Base-by-base conservation (phyloP, 1,139 yeast species). In the Meyerozyma elateridarum region DNA sequence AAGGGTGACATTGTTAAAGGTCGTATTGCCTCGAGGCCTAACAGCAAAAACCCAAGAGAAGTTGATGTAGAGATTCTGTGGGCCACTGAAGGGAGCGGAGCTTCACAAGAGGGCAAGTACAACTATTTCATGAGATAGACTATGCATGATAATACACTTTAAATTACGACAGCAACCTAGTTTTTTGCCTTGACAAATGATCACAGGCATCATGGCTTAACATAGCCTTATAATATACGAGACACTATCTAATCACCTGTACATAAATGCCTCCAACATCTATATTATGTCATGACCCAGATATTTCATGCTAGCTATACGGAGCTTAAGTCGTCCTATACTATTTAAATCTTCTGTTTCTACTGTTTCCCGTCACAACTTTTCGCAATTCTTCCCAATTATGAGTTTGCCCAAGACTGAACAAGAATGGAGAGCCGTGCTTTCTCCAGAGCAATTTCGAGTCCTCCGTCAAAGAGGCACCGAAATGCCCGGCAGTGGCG, bases 381-480 rank as follows among this genome's bases (percentile, higher is more conserved):
- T n/a, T n/a, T n/a, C n/a, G n/a, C n/a, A n/a, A n/a, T n/a, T n/a
- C n/a, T n/a, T n/a, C n/a, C n/a, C n/a, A n/a, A 13, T 8, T 14
- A 24, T 24, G 27, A 24, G 27, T 15, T 15, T 67, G 61, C 61
- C 55, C 15, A 79, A 76, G 46, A 39, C 79, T 4, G 82, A 79
- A 5, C 54, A 62, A 19, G 91, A 85, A 55, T 91, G 97, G 97
- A 69, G 74, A 46, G 94, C 95, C 0, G 59, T 76, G 1, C 68
- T 91, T 32, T 59, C 78, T 3, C 89, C 95, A 1, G 77, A 71
- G 36, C 97, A 91, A 52, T 84, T 83, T 55, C 69, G 75, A 28
- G 85, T 91, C 2, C 64, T 91, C 31, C 75, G 96, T 44, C 73
- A 83, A 43, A 78, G 74, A 49, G 89, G 82, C 28, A 91, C 98